Conservation (phyloP, 2,329 filamentous ascomycete species). For the Apiospora kogelbergensis region DNA sequence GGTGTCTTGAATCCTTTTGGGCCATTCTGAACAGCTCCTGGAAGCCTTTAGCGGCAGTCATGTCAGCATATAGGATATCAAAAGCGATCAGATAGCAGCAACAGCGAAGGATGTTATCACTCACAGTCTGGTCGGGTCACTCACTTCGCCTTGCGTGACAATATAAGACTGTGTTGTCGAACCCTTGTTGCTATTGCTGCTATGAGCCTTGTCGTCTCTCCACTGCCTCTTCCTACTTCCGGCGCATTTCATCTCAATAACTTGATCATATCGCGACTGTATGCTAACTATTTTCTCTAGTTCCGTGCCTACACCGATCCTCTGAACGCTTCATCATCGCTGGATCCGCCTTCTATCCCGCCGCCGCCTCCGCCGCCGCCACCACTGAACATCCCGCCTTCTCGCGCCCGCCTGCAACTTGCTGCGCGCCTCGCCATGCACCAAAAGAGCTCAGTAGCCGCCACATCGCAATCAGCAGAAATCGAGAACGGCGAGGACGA, state of each 20-base stretch:
- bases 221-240: not conserved
- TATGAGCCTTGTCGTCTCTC: not conserved
- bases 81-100: conserved; percentile 12
- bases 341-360: conserved; percentile 58
- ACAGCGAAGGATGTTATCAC: conserved; percentile 10
- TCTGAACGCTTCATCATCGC: conserved; percentile 46
- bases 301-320: conserved; percentile 61
- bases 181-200: conserved; percentile 5
- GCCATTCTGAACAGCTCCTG: conserved; percentile 4
- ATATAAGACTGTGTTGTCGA: conserved; percentile 4
- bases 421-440: conserved; percentile 82
- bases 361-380: conserved; percentile 68
- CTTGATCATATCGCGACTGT: not conserved
- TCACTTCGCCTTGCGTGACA: conserved; percentile 4
- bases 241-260: not conserved
- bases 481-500: conserved; percentile 43
- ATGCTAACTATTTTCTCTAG: conserved; percentile 32
- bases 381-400: conserved; percentile 82
- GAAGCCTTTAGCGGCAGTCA: conserved; percentile 4
- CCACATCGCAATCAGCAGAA: conserved; percentile 38
- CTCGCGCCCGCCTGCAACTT: conserved; percentile 83
- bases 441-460: conserved; percentile 58
- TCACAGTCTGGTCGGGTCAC: conserved; percentile 10
- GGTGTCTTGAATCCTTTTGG: not conserved
- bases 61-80: conserved; percentile 11